A percentile compares a stretch with the other conserved stretches of the same genome.
Evolutionary conservation across 2,329 filamentous ascomycete genomes (phyloP).

Genomic region (Ceratocystis ficicola): DNA sequence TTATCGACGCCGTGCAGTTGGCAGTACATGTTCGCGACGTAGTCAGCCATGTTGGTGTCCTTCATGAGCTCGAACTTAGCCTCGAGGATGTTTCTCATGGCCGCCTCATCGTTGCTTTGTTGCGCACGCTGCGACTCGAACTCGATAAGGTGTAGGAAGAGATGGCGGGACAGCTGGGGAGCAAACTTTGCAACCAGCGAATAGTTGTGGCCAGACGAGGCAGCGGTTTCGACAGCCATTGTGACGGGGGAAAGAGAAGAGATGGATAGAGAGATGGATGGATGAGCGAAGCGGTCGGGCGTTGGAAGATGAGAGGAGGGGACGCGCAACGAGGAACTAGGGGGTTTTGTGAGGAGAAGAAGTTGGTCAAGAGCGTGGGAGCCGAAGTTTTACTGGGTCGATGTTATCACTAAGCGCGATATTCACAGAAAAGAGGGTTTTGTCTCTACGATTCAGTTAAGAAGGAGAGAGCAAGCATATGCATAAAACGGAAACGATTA

Average conservation of each 20-base stretch:
- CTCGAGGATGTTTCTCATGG: slow-evolving; percentile 59
- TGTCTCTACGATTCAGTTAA: slow-evolving; percentile 11
- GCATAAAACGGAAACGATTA: not conserved
- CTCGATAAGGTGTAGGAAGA: slow-evolving; percentile 93
- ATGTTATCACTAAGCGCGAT: not conserved
- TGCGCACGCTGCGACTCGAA: slow-evolving; percentile 75
- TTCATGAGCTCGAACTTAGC: slow-evolving; percentile 79
- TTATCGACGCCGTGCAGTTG: slow-evolving; percentile 72
- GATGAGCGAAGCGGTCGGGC: not conserved
- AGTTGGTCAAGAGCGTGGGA: slow-evolving; percentile 3
- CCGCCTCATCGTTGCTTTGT: slow-evolving; percentile 49
- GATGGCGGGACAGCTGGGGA: slow-evolving; percentile 83
- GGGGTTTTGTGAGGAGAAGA: not conserved
- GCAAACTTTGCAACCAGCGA: slow-evolving; percentile 51
- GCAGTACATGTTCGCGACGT: slow-evolving; percentile 81
- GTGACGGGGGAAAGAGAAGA: not conserved
- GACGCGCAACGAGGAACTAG: not conserved
- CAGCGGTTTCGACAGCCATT: slow-evolving; percentile 22
- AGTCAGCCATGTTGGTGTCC: slow-evolving; percentile 98
- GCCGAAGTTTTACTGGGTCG: slow-evolving; percentile 2
- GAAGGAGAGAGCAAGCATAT: slow-evolving; percentile 9
- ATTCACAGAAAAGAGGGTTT: not conserved
- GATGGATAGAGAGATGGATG: not conserved
- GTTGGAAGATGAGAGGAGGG: not conserved
- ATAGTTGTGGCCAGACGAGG: slow-evolving; percentile 19